Evolutionary conservation across 2,329 filamentous ascomycete genomes (phyloP).

Genomic region (Colletotrichum australisinense): DNA sequence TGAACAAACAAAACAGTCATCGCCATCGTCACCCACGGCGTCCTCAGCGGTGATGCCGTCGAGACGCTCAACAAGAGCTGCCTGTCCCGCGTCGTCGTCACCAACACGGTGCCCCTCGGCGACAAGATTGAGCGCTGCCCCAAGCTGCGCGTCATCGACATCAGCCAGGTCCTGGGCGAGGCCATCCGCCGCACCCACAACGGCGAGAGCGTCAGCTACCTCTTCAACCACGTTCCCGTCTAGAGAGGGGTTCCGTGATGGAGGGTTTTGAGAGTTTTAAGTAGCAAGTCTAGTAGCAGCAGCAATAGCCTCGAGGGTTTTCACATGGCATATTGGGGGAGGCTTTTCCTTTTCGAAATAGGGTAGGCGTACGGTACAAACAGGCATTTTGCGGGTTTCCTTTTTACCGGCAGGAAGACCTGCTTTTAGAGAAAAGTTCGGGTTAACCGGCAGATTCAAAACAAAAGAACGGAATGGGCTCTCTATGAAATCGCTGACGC

Average conservation of each 20-base stretch:
- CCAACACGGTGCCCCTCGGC: conserved; percentile 73
- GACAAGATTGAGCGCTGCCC: conserved; percentile 84
- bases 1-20: conserved; percentile 60
- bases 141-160: conserved; percentile 90
- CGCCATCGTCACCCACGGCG: conserved; percentile 95
- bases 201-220: conserved; percentile 67
- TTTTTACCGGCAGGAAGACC: neutral
- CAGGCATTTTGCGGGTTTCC: neutral
- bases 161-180: conserved; percentile 83
- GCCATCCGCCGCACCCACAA: conserved; percentile 70
- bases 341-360: too few species aligned
- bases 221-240: conserved; percentile 62
- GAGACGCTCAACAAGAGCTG: conserved; percentile 85
- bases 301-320: neutral
- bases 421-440: neutral
- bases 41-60: conserved; percentile 88
- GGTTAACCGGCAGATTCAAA: neutral
- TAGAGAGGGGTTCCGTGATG: conserved; percentile 10
- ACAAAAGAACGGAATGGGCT: neutral
- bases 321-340: neutral
- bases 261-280: neutral
- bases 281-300: too few species aligned
- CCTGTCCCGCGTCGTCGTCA: conserved; percentile 84
- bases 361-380: neutral
- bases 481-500: neutral